Evolutionary conservation across 2,329 filamentous ascomycete species (phyloP).

Genomic region (Orbilia blumenaviensis): DNA sequence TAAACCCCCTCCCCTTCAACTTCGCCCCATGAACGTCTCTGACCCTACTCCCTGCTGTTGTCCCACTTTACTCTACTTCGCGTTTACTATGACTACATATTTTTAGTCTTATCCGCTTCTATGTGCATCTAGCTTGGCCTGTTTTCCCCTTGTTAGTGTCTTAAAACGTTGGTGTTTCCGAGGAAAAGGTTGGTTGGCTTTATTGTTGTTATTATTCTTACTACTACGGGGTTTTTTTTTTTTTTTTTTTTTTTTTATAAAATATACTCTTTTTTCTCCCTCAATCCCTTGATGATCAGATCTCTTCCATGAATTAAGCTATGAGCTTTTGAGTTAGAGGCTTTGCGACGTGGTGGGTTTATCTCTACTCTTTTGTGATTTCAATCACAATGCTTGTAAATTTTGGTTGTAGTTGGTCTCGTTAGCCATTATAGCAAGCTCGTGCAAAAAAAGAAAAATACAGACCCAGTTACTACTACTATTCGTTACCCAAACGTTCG

Average conservation of each 20-base stretch:
- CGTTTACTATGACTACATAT: slow-evolving; percentile 16
- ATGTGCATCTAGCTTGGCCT: slow-evolving; percentile 41
- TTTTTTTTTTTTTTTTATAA: slow-evolving; percentile 30
- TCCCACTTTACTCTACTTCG: neutral
- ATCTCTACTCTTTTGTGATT: too few species aligned
- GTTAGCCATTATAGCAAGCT: too few species aligned
- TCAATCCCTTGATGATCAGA: slow-evolving; percentile 1
- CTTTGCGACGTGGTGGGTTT: too few species aligned
- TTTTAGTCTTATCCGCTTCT: slow-evolving; percentile 18
- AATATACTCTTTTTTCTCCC: too few species aligned
- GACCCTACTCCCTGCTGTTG: neutral
- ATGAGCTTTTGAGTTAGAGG: too few species aligned
- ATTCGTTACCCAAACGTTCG: too few species aligned
- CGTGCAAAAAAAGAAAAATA: too few species aligned
- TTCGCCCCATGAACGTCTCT: neutral
- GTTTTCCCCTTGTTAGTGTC: slow-evolving; percentile 28
- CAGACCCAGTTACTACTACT: too few species aligned
- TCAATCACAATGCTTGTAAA: too few species aligned
- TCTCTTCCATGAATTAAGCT: too few species aligned
- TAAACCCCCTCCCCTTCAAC: neutral
- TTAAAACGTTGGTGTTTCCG: slow-evolving; percentile 41
- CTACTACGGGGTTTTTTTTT: slow-evolving; percentile 30
- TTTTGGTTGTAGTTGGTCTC: too few species aligned
- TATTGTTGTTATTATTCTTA: too few species aligned
- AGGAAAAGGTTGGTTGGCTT: slow-evolving; percentile 31